Evolutionary conservation across 2,329 filamentous ascomycete species (phyloP), one percentile per base, ranked within the genome.

Genomic region (Proliferodiscus dingleyae): DNA sequence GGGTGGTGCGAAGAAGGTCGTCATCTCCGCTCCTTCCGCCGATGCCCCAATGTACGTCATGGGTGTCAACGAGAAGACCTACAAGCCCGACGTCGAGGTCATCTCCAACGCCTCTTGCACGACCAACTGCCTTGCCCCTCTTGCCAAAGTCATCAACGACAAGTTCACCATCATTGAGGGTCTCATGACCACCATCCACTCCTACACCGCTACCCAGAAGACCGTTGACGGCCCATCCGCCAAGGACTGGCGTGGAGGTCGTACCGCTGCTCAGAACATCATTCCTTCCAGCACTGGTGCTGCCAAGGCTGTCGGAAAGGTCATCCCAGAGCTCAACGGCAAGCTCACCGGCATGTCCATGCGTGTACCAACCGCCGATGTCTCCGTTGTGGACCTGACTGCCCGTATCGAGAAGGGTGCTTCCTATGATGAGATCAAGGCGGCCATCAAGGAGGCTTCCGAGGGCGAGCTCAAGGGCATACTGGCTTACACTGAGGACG

Each of bases 11-110:
- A 96, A 96, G 88, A 95, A 95, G 84, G 91, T 90, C 71, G 75
- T 90, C 78, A 90, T 91, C 80, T 93, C 87, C 61, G 87, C 88
- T 66, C 88, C 88, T 65, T 94, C 88, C 54, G 85, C 87, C 61
- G 93, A 98, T 77, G 93, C 93, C 67, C 91, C 91, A 70, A 98
- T 98, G 93, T 98, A 94, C 83, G 93, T 98, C 69, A 94, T 96
- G 84, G 93, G 93, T 70, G 93, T 98, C 78, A 98, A 97, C 82
- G 79, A 97, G 75, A 81, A 90, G 71, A 79, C 73, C 64, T 97
- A 97, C 85, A 91, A 87, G 72, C 83, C 85, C 69, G 87, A 87
- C 70, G 81, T 93, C 71, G 77, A 89, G 64, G 85, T 98, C 71
- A 88, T 97, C 77, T 97, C 93, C 77, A 98, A 98, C 80, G 93